Evolutionary conservation across 2,329 filamentous ascomycete genomes (phyloP).

Genomic region (Fusarium proliferatum): DNA sequence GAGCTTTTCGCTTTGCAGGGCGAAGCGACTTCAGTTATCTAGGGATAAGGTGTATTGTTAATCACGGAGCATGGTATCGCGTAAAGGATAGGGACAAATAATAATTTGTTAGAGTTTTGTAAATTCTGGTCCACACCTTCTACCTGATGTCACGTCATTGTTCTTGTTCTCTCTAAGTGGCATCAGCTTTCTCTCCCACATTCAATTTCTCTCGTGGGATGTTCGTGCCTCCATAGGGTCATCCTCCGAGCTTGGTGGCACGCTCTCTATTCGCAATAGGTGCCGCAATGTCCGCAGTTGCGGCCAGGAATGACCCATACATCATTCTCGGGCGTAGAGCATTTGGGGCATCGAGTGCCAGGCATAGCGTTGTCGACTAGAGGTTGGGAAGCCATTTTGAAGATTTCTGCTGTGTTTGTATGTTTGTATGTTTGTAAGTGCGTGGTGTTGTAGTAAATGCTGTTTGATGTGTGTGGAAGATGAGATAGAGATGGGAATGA

Average conservation of each 20-base stretch:
- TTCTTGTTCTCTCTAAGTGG: fast-evolving
- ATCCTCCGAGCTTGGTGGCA: fast-evolving
- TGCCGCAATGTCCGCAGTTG: not conserved
- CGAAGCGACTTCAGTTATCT: fast-evolving
- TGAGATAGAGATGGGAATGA: not conserved
- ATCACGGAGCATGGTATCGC: not conserved
- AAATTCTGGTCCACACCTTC: fast-evolving
- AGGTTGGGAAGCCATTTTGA: not conserved
- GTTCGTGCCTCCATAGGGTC: not conserved
- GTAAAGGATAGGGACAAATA: not conserved
- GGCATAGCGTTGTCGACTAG: not conserved
- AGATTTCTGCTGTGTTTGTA: fast-evolving
- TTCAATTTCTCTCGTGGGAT: not conserved
- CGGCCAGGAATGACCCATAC: not conserved
- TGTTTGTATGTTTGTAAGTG: too few relatives aligned
- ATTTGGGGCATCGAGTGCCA: not conserved
- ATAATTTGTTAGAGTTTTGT: not conserved
- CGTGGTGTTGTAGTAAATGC: not conserved
- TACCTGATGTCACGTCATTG: fast-evolving
- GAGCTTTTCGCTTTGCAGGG: not conserved
- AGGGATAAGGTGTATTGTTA: fast-evolving
- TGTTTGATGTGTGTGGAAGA: not conserved
- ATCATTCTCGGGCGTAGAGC: not conserved
- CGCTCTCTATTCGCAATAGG: not conserved
- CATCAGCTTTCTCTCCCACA: fast-evolving